Conservation (phyloP, 495 filamentous ascomycete genomes). For the Aspergillus campestris region DNA sequence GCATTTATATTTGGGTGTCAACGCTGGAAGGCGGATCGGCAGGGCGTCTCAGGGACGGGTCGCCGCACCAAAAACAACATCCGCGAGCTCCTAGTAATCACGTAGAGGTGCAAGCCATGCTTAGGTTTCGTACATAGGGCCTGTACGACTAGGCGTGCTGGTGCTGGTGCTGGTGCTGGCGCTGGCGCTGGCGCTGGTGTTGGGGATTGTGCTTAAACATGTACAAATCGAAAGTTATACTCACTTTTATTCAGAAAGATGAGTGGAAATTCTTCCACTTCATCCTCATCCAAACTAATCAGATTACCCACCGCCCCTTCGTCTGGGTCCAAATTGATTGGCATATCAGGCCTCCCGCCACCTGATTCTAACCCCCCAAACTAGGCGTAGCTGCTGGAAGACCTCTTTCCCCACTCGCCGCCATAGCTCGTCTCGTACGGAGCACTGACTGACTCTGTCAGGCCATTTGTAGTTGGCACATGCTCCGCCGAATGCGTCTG, state of each 20-base stretch:
- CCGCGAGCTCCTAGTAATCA: slow-evolving; percentile 6
- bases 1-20: no score
- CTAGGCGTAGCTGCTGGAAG: neutral
- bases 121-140: slow-evolving; percentile 5
- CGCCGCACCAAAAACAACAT: no score
- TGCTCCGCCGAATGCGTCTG: slow-evolving; percentile 8
- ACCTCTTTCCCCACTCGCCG: neutral
- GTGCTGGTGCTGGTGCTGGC: no score
- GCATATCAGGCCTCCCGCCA: neutral
- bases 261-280: neutral
- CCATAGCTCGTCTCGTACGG: slow-evolving; percentile 3
- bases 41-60: no score
- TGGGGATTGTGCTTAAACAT: neutral
- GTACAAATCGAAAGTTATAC: neutral
- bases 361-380: neutral
- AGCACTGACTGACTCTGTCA: slow-evolving; percentile 3
- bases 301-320: neutral
- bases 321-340: neutral
- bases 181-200: neutral
- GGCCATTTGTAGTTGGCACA: slow-evolving; percentile 12
- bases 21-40: no score
- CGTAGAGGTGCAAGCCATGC: slow-evolving; percentile 10
- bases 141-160: slow-evolving; percentile 6
- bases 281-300: slow-evolving; percentile 2
- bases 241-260: neutral